These are phyloP conservation scores for Magnusiomyces magnusii DNA, from an alignment of 1,139 yeast genomes.

Conservation along the genomic window DNA sequence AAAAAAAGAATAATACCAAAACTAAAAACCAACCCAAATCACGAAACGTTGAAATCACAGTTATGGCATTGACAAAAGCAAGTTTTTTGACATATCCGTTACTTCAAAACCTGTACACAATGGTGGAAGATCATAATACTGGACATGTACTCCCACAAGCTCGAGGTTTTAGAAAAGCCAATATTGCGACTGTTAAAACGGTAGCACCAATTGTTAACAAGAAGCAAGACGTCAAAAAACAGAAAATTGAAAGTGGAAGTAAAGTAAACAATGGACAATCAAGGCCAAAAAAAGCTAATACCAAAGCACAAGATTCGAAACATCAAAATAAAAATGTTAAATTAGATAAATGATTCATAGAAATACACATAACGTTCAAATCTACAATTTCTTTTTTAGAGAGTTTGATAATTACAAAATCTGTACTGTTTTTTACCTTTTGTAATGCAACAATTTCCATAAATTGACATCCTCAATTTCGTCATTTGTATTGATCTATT, in stretches of 20 bases:
- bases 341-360: background rate
- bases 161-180: conserved; percentile 1
- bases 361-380: too few relatives aligned
- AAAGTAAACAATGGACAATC: background rate
- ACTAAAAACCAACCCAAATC: background rate
- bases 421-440: too few relatives aligned
- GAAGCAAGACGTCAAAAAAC: conserved; percentile 1
- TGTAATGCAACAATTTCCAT: too few relatives aligned
- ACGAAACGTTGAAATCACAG: background rate
- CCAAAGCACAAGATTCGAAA: background rate
- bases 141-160: background rate
- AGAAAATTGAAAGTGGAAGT: conserved; percentile 1
- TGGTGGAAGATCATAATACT: conserved; percentile 3
- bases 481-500: too few relatives aligned
- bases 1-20: background rate
- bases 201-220: conserved; percentile 3
- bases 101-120: background rate
- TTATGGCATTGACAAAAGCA: background rate
- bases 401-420: too few relatives aligned
- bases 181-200: conserved; percentile 8
- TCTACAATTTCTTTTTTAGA: too few relatives aligned
- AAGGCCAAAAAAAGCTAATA: background rate
- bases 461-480: too few relatives aligned
- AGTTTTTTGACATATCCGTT: background rate
- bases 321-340: background rate